phyloP scores from a whole-genome alignment of 1,284 basidiomycete genomes.

The Erythrobasidium hasegawianum region DNA sequence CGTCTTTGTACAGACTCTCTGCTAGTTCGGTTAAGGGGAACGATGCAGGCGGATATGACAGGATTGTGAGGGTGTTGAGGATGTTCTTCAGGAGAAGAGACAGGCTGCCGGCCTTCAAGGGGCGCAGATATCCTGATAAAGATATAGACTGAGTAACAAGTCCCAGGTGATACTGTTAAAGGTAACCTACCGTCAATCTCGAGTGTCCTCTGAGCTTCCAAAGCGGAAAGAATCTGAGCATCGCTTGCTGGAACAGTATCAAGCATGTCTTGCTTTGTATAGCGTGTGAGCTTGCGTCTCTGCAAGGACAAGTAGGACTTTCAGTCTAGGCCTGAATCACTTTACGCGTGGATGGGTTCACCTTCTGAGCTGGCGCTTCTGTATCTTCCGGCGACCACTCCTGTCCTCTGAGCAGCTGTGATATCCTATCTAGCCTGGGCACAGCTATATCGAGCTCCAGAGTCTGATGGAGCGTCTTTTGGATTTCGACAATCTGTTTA shows the following conservation, averaged over 20 bases:
- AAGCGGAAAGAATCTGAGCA: slow-evolving; percentile 13
- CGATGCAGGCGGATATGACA: slow-evolving; percentile 4
- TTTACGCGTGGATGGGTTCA: background rate
- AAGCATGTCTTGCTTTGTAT: slow-evolving; percentile 17
- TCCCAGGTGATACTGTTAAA: too few relatives aligned
- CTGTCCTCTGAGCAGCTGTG: slow-evolving; percentile 29
- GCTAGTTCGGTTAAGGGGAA: slow-evolving; percentile 12
- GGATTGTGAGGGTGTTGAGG: slow-evolving; percentile 17
- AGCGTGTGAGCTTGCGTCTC: slow-evolving; percentile 12
- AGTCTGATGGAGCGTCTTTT: slow-evolving; percentile 43
- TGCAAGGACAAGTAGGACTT: background rate
- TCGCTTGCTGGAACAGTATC: slow-evolving; percentile 28
- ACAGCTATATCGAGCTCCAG: slow-evolving; percentile 40
- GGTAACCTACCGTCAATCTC: slow-evolving; percentile 17
- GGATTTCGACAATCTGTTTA: slow-evolving; percentile 32
- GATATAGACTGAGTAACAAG: too few relatives aligned
- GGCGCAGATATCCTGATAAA: slow-evolving; percentile 23
- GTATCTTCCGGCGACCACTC: slow-evolving; percentile 30
- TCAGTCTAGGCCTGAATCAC: background rate
- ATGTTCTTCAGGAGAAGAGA: slow-evolving; percentile 28
- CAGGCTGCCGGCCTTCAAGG: background rate
- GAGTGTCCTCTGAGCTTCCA: slow-evolving; percentile 15
- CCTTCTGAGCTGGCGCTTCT: slow-evolving; percentile 16
- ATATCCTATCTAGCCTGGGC: slow-evolving; percentile 34
- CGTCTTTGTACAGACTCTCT: slow-evolving; percentile 22